phyloP scores from a whole-genome alignment of 495 filamentous ascomycete genomes.

The Neurospora sp. region DNA sequence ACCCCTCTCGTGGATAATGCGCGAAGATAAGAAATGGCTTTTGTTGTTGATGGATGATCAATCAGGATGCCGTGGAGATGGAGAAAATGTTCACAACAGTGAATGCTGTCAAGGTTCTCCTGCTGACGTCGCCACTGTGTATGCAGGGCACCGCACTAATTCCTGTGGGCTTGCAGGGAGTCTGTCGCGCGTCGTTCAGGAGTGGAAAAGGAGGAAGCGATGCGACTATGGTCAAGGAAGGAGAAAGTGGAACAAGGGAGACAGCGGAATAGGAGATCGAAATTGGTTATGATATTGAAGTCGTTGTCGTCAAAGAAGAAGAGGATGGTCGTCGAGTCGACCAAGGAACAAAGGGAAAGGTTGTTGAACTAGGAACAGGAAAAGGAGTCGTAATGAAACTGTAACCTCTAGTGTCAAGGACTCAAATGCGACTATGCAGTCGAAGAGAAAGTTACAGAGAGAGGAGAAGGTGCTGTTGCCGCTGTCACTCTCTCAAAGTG shows the following conservation, averaged over 20 bases:
- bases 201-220: neutral
- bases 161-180: neutral
- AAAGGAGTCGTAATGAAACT: conserved; percentile 2
- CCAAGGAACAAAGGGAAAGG: neutral
- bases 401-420: neutral
- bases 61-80: neutral
- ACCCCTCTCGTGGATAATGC: neutral
- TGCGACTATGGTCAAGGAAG: neutral
- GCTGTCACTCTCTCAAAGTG: neutral
- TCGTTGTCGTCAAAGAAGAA: neutral
- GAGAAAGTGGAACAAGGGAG: neutral
- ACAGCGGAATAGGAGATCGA: neutral
- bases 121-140: neutral
- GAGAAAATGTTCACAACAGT: neutral
- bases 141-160: neutral
- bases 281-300: neutral
- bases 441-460: neutral
- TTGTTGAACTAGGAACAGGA: neutral
- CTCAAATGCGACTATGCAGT: neutral
- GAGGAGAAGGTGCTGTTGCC: neutral
- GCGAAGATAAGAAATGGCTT: conserved; percentile 6
- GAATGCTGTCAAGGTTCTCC: neutral
- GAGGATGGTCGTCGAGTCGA: neutral
- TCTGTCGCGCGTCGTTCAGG: neutral
- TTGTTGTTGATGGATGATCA: conserved; percentile 4